A percentile compares a stretch with the other conserved stretches of the same genome.
Evolutionary conservation across 2,329 filamentous ascomycete genomes (phyloP).

Genomic region (Monilinia polystroma): DNA sequence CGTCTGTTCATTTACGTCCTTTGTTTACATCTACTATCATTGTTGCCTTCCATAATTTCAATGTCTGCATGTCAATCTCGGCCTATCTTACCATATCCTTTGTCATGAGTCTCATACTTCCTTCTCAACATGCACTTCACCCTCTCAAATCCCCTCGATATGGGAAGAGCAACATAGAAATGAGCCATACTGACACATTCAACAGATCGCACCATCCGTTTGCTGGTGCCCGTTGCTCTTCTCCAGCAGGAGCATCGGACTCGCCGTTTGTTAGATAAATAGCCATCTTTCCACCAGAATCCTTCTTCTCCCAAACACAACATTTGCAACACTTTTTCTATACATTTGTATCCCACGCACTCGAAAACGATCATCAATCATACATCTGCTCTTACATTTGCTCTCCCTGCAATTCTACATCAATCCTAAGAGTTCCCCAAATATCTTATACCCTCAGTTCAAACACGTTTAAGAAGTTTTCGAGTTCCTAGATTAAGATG

Average conservation of each 20-base stretch:
- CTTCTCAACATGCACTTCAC: slow-evolving; percentile 9
- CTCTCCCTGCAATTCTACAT: slow-evolving; percentile 23
- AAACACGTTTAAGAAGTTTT: slow-evolving; percentile 23
- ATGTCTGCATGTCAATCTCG: background rate
- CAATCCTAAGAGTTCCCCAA: slow-evolving; percentile 16
- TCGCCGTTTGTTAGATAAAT: slow-evolving; percentile 58
- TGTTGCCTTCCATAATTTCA: background rate
- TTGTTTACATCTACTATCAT: slow-evolving; percentile 11
- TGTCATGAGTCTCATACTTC: background rate
- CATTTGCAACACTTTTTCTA: slow-evolving; percentile 24
- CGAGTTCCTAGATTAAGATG: slow-evolving; percentile 56
- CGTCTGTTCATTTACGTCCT: background rate
- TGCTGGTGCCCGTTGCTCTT: slow-evolving; percentile 93
- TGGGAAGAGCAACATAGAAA: slow-evolving; percentile 4
- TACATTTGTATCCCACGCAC: slow-evolving; percentile 16
- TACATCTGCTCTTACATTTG: slow-evolving; percentile 23
- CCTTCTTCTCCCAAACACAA: slow-evolving; percentile 21
- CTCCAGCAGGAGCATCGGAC: slow-evolving; percentile 79
- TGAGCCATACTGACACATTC: slow-evolving; percentile 11
- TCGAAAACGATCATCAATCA: slow-evolving; percentile 31
- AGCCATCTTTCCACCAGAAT: slow-evolving; percentile 9
- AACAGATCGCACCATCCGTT: slow-evolving; percentile 88
- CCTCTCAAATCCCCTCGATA: background rate
- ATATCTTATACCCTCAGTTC: slow-evolving; percentile 20
- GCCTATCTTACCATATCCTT: background rate